Conservation (phyloP, 345 rosid genomes). For the Raphanus sativus region DNA sequence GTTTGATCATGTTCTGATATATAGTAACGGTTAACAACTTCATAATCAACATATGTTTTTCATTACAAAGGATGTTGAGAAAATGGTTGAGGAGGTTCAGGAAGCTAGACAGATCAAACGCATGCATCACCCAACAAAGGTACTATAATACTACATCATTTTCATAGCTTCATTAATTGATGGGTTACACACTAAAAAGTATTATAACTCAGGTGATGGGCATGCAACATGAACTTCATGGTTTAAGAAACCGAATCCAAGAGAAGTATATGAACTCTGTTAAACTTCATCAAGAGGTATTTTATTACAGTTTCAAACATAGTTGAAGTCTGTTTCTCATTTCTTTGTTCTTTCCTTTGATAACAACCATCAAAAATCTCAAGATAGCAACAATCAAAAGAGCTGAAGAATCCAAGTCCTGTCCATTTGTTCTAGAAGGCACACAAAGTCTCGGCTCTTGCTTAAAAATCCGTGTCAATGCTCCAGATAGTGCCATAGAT, state of each 20-base stretch:
- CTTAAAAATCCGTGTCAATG: constrained; percentile 48
- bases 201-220: constrained; percentile 64
- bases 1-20: not conserved
- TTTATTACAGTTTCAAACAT: not conserved
- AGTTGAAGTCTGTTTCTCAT: constrained; percentile 6
- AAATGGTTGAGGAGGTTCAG: constrained; percentile 76
- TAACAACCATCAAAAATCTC: constrained; percentile 7
- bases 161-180: constrained; percentile 5
- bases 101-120: constrained; percentile 83
- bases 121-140: constrained; percentile 95
- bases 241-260: constrained; percentile 73
- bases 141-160: constrained; percentile 46
- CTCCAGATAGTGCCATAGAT: constrained; percentile 43
- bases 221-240: constrained; percentile 90
- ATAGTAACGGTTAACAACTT: not conserved
- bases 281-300: constrained; percentile 83
- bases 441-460: constrained; percentile 74
- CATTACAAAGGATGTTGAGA: constrained; percentile 64
- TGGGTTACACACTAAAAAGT: not conserved
- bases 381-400: constrained; percentile 79
- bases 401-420: constrained; percentile 64
- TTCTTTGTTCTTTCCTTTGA: constrained; percentile 29
- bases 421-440: constrained; percentile 64
- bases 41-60: constrained; percentile 11
- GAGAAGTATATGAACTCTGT: constrained; percentile 74